Percentiles rank a stretch among this genome's conserved stretches.
These are phyloP conservation scores for Fusarium sororula DNA, from an alignment of 2,329 filamentous ascomycete genomes.

Conservation along the genomic window DNA sequence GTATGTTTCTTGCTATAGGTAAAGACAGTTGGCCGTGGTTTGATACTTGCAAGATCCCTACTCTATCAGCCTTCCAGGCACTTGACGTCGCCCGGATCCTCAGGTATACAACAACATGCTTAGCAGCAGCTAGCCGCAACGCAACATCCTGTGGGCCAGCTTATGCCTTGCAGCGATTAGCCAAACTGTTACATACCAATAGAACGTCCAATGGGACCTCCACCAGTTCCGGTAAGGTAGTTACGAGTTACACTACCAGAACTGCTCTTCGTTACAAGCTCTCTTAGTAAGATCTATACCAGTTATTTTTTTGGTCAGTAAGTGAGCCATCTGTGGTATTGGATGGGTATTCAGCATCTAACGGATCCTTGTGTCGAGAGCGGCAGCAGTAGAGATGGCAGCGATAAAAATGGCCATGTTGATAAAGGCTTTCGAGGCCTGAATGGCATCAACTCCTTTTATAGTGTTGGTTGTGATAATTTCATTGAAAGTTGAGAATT, in stretches of 20 bases:
- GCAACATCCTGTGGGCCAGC: not conserved
- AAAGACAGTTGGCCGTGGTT: not conserved
- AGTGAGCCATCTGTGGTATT: not conserved
- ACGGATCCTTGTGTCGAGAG: no score
- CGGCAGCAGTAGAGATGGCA: not conserved
- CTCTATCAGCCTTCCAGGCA: no score
- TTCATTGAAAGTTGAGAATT: not conserved
- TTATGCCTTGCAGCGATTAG: not conserved
- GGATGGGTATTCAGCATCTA: no score
- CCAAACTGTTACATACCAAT: not conserved
- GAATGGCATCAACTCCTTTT: not conserved
- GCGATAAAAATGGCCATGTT: accelerated
- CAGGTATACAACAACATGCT: accelerated
- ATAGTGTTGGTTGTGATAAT: not conserved
- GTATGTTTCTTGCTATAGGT: not conserved
- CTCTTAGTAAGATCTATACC: not conserved
- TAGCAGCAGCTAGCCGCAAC: no score
- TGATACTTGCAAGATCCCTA: not conserved
- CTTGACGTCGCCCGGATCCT: not conserved
- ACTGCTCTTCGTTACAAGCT: not conserved
- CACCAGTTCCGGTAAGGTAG: not conserved
- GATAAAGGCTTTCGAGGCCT: not conserved
- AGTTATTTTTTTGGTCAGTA: not conserved
- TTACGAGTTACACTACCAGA: not conserved
- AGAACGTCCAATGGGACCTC: no score